Evolutionary conservation across 163 green algal species (phyloP), one percentile per base, ranked within the genome.

Genomic region (Chlamydomonas reinhardtii): DNA sequence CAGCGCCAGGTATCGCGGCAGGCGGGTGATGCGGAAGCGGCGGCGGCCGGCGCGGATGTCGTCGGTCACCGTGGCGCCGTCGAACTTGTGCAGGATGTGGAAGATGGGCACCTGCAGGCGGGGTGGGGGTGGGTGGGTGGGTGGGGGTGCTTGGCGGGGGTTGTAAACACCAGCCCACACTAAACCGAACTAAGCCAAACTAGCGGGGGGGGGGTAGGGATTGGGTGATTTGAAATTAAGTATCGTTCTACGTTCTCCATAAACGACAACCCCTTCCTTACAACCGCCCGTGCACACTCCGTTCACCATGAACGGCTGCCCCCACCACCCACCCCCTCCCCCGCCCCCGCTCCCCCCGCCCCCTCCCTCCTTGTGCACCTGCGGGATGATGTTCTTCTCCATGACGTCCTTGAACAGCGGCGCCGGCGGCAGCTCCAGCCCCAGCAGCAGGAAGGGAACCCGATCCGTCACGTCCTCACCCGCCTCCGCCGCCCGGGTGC

Each of bases 381-480:
- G 98, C 27, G 98, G 98, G 84, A 99, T 99, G 93, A 98, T 98
- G 90, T 99, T 98, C 85, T 95, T 95, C 73, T 96, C 93, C 83
- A 95, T 71, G 54, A 94, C 82, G 83, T 94, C 91, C 91, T 98
- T 97, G 94, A 98, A 99, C 65, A 99, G 92, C 34, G 97, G 97
- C 12, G 97, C 93, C 1, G 96, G 87, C 20, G 97, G 97, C 72
- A 99, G 93, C 91, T 99, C 97, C 82, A 99, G 84, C 2, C 90
- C 93, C 72, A 99, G 93, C 89, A 98, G 93, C 65, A 98, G 91
- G 87, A 98, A 98, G 73, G 94, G 92, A 62, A 95, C 78, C 12
- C 83, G 83, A 61, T 96, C 91, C 35, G 93, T 91, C 37, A 94
- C 88, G 81, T 97, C 93, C 64, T 90, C 48, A 32, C 68, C 37